Conservation (phyloP, 352 stramenopile species). For the Phytophthora fragariaefolia region DNA sequence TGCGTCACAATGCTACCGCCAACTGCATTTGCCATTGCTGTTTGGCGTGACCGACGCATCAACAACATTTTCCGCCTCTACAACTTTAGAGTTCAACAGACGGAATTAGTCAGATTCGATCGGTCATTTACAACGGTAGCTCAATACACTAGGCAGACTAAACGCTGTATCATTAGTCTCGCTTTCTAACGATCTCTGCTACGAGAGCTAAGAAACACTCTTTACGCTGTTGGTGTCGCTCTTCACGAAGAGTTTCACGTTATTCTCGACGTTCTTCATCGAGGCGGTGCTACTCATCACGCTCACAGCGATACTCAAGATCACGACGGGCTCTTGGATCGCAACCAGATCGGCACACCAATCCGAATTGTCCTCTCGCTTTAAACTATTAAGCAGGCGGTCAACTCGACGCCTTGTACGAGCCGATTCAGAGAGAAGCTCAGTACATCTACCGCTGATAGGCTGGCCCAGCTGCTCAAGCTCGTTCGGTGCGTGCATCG, state of each 20-base stretch:
- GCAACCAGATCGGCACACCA: neutral
- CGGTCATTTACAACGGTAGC: neutral
- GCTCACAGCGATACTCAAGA: neutral
- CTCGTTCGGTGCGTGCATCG: neutral
- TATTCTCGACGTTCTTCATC: neutral
- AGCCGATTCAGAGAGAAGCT: neutral
- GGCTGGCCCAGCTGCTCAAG: neutral
- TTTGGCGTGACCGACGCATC: neutral
- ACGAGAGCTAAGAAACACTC: neutral
- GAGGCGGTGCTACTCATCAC: neutral
- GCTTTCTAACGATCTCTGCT: neutral
- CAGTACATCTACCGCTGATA: neutral
- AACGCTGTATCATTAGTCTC: no score
- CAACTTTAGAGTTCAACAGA: slow-evolving; percentile 6
- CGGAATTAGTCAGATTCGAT: slow-evolving; percentile 13
- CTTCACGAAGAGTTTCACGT: neutral
- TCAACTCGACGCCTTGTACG: neutral
- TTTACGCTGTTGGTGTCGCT: neutral
- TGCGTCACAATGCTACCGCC: neutral
- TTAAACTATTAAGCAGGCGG: neutral
- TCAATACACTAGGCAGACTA: no score
- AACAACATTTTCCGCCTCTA: slow-evolving; percentile 6
- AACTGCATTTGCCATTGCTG: neutral
- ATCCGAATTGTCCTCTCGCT: neutral
- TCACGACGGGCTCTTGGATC: neutral